phyloP scores from a whole-genome alignment of 2,329 filamentous ascomycete species.

The Colletotrichum zoysiae region DNA sequence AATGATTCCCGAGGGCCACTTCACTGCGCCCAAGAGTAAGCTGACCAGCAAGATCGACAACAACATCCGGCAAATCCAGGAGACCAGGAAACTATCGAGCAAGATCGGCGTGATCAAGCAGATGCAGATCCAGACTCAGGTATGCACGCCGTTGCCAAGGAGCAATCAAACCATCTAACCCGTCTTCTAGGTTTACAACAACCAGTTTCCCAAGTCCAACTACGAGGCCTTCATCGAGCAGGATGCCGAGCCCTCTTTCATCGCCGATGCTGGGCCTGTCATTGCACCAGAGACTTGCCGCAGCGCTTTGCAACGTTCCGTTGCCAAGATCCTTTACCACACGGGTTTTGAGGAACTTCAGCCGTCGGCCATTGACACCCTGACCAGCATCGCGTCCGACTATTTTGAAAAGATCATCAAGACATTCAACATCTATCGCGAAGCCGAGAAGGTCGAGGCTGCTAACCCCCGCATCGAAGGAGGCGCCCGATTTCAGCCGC shows the following conservation, averaged over 20 bases:
- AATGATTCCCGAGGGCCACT: constrained; percentile 80
- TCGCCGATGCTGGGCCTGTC: constrained; percentile 88
- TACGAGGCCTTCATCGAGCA: constrained; percentile 88
- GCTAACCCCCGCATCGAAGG: constrained; percentile 55
- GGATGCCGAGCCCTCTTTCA: constrained; percentile 89
- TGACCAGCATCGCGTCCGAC: constrained; percentile 89
- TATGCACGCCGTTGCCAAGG: constrained; percentile 55
- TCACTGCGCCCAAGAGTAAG: constrained; percentile 79
- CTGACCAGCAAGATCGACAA: constrained; percentile 85
- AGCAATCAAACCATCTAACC: constrained; percentile 6
- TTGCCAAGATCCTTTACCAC: constrained; percentile 95
- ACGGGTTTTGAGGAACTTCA: constrained; percentile 98
- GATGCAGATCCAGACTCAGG: constrained; percentile 98
- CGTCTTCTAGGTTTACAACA: constrained; percentile 84
- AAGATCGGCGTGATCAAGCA: constrained; percentile 99
- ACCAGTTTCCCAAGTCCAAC: constrained; percentile 97
- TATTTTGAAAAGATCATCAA: constrained; percentile 88
- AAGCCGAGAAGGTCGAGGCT: constrained; percentile 80
- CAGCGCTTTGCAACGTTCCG: constrained; percentile 87
- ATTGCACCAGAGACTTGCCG: constrained; percentile 87
- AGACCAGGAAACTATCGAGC: constrained; percentile 93
- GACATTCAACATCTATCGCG: constrained; percentile 85
- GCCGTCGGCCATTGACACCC: constrained; percentile 89
- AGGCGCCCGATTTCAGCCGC: constrained; percentile 65
- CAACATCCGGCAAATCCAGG: constrained; percentile 95